Percentiles rank a stretch among this genome's conserved stretches.
Evolutionary conservation across 257 asterid species (phyloP).

Genomic region (Agastache rugosa): DNA sequence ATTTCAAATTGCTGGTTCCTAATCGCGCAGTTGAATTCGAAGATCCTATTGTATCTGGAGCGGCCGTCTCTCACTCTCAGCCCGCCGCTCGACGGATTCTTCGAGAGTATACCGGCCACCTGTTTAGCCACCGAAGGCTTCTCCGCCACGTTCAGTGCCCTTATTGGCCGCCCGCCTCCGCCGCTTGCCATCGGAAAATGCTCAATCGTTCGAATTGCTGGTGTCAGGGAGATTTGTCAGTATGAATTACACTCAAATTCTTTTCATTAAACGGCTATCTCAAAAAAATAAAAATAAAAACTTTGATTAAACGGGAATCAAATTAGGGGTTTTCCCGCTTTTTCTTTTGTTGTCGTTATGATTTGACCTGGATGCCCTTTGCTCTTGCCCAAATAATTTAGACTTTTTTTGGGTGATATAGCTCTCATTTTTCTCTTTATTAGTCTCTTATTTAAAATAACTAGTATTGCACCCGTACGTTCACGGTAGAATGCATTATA

Average conservation of each 20-base stretch:
- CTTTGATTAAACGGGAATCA: not conserved
- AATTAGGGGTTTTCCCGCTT: conserved; percentile 1
- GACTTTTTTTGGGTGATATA: no score
- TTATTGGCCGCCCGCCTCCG: conserved; percentile 63
- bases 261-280: not conserved
- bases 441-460: no score
- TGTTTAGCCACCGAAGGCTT: conserved; percentile 98
- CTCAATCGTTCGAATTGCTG: not conserved
- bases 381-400: not conserved
- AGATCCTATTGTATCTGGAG: conserved; percentile 84
- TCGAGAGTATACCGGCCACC: conserved; percentile 79
- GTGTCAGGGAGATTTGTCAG: not conserved
- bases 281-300: no score
- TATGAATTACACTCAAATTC: not conserved
- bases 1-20: conserved; percentile 68
- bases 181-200: conserved; percentile 48
- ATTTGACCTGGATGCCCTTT: not conserved
- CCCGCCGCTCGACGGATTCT: conserved; percentile 67
- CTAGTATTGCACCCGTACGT: no score
- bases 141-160: conserved; percentile 97
- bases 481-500: no score
- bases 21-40: conserved; percentile 73
- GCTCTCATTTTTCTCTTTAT: no score
- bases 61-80: conserved; percentile 75
- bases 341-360: not conserved